Evolutionary conservation across 108 stramenopile genomes (phyloP).

Genomic region (Nannochloropsis salina): DNA sequence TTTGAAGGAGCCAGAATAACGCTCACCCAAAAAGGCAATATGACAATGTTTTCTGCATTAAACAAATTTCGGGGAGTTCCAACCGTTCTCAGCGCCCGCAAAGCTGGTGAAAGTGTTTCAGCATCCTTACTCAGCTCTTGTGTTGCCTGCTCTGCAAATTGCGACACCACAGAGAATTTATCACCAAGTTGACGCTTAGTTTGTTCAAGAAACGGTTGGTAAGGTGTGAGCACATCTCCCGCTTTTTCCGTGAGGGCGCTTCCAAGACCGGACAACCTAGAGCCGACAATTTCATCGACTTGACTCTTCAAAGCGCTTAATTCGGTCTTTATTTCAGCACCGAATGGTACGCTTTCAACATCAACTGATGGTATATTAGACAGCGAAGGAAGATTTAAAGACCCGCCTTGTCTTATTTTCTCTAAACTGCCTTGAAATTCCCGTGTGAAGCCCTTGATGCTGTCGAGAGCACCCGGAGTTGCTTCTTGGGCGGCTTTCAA

Average conservation of each 20-base stretch:
- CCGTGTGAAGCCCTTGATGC: not conserved
- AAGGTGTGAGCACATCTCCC: not conserved
- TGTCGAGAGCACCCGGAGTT: constrained; percentile 1
- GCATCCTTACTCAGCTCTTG: not conserved
- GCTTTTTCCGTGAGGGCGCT: not conserved
- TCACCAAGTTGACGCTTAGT: not conserved
- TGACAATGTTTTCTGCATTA: constrained; percentile 32
- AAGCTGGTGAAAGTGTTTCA: constrained; percentile 19
- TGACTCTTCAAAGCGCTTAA: not conserved
- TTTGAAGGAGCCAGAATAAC: constrained; percentile 35
- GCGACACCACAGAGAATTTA: not conserved
- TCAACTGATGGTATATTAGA: not conserved
- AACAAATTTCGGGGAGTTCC: constrained; percentile 35
- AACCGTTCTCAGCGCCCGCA: constrained; percentile 25
- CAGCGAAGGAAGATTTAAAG: not conserved
- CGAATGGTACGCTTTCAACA: not conserved
- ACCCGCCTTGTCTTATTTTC: not conserved
- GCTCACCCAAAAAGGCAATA: constrained; percentile 37
- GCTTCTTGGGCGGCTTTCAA: not conserved
- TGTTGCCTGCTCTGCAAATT: constrained; percentile 7
- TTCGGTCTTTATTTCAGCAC: not conserved
- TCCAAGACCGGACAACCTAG: not conserved
- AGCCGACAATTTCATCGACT: not conserved
- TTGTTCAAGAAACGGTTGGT: constrained; percentile 4
- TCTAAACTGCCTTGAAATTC: not conserved